A percentile compares a stretch with the other conserved stretches of the same genome.
These are phyloP conservation scores for Metschnikowia matae DNA, from an alignment of 805 yeast species.

Conservation along the genomic window DNA sequence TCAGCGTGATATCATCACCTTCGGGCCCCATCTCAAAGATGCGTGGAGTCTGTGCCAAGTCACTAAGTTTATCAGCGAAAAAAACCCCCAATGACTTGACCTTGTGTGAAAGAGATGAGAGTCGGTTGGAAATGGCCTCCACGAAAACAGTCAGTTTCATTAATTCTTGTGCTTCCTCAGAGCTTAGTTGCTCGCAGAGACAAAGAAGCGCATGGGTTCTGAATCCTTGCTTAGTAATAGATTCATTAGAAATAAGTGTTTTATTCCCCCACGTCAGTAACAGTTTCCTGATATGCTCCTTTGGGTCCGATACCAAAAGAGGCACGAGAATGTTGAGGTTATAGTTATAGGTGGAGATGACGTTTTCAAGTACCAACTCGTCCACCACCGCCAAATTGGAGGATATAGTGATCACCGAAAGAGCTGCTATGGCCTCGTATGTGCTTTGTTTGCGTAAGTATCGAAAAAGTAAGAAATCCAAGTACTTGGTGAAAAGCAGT, in stretches of 20 bases:
- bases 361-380: constrained; percentile 19
- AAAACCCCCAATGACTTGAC: constrained; percentile 52
- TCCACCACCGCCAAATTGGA: constrained; percentile 17
- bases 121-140: constrained; percentile 47
- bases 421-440: constrained; percentile 16
- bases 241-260: constrained; percentile 33
- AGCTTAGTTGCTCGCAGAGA: constrained; percentile 20
- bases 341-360: constrained; percentile 15
- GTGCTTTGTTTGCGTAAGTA: constrained; percentile 8
- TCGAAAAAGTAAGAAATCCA: constrained; percentile 7
- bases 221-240: constrained; percentile 42
- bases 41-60: constrained; percentile 22
- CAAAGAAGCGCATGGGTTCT: constrained; percentile 47
- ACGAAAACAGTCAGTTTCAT: constrained; percentile 41
- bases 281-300: not conserved
- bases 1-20: not conserved
- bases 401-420: constrained; percentile 15
- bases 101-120: constrained; percentile 45
- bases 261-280: constrained; percentile 28
- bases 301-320: constrained; percentile 4
- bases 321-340: constrained; percentile 10
- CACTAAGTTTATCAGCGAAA: constrained; percentile 50
- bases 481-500: constrained; percentile 17
- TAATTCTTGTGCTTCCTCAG: constrained; percentile 22
- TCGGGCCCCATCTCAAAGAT: constrained; percentile 28